Conservation (phyloP, 2,329 filamentous ascomycete species). For the Harringtonia aguacate region DNA sequence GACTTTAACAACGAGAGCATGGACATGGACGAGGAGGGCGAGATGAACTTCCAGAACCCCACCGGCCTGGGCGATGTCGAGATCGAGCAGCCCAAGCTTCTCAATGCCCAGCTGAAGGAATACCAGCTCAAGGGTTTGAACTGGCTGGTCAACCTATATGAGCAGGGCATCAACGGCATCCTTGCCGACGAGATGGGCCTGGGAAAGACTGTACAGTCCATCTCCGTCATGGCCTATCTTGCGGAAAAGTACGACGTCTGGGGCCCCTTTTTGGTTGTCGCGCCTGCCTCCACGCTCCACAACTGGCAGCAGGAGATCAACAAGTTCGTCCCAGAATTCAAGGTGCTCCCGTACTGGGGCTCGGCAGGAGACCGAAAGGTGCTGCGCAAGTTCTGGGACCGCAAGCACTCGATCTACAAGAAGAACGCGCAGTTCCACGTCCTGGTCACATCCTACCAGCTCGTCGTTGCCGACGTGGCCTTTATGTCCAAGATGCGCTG, state of each 20-base stretch:
- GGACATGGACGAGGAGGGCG: conserved; percentile 75
- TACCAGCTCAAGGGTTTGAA: conserved; percentile 99
- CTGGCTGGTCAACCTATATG: conserved; percentile 97
- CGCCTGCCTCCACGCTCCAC: conserved; percentile 90
- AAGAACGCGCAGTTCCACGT: conserved; percentile 93
- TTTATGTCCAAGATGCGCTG: conserved; percentile 99
- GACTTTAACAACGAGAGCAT: conserved; percentile 73
- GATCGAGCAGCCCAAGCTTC: conserved; percentile 85
- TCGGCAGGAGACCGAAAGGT: conserved; percentile 90
- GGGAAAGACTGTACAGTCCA: conserved; percentile 96
- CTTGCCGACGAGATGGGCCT: conserved; percentile 99
- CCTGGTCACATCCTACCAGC: conserved; percentile 90
- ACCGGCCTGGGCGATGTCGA: conserved; percentile 90
- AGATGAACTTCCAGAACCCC: conserved; percentile 99
- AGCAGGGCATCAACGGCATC: conserved; percentile 99
- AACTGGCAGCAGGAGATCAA: conserved; percentile 99
- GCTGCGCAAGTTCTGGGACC: conserved; percentile 96
- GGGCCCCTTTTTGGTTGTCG: conserved; percentile 95
- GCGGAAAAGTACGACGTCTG: conserved; percentile 96
- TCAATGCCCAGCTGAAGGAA: conserved; percentile 91
- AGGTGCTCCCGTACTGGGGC: conserved; percentile 96
- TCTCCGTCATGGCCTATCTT: conserved; percentile 97
- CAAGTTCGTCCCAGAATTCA: conserved; percentile 87
- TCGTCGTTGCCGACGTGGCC: conserved; percentile 89
- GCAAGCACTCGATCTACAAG: conserved; percentile 92